Evolutionary conservation across 1,139 yeast genomes (phyloP), one percentile per base, ranked within the genome.

Genomic region (Pichia sp.): DNA sequence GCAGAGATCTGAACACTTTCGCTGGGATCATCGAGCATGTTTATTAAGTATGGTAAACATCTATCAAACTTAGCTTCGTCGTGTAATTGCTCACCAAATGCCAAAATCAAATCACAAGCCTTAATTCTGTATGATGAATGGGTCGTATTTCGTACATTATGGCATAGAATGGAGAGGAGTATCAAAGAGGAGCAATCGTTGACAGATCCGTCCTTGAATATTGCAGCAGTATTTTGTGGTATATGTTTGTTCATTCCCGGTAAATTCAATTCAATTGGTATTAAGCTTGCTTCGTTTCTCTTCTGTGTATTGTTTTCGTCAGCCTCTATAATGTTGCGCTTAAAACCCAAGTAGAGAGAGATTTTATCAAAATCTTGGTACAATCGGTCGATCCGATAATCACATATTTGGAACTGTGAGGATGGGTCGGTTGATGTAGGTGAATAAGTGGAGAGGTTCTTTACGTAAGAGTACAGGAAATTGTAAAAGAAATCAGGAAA

Each of bases 51-150:
- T 0, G 99, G 98, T 26, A 93, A 68, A 36, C 93, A 83, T 48
- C 97, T 73, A 67, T 93, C 98, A 48, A 93, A 73, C 65, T 90
- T 92, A 23, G 85, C 85, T 55, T 88, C 96, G 65, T 93, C 98
- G 45, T 81, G 80, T 2, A 90, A 75, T 57, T 83, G 78, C 65
- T 89, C 96, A 0, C 95, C 82, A 15, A 93, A 74, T 0, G 90
- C 90, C 11, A 90, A 68, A 2, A 93, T 78, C 54, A 92, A 70
- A 63, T 90, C 95, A 61, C 95, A 78, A 0, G 93, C 95, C 63
- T 81, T 81, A 4, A 86, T 68, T 61, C 90, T 79, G 32, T 85
- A 81, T 0, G 79, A 69, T 0, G 90, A 84, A 34, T 81, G 80
- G 8, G 79, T 78, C 0, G 90, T 77, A 54, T 87, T 81, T 59